These are phyloP conservation scores for Clarireedia monteithiana DNA, from an alignment of 2,329 filamentous ascomycete species.

Conservation along the genomic window DNA sequence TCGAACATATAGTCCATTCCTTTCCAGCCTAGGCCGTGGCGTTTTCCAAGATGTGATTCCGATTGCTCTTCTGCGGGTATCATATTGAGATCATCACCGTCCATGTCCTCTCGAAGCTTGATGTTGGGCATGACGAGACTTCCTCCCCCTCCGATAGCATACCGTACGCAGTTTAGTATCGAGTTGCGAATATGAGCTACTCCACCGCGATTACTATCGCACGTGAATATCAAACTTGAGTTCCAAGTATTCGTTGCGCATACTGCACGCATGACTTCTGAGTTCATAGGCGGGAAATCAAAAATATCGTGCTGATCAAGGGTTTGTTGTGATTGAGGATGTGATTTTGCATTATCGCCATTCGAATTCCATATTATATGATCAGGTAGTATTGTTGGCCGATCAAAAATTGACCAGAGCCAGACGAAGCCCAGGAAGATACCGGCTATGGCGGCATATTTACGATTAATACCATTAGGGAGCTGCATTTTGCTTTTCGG, in stretches of 20 bases:
- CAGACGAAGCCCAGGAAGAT: slow-evolving; percentile 14
- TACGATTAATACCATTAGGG: slow-evolving; percentile 12
- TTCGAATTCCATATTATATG: slow-evolving; percentile 10
- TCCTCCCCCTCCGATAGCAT: slow-evolving; percentile 33
- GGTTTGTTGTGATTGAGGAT: background rate
- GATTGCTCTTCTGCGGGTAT: slow-evolving; percentile 2
- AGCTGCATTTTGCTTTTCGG: background rate
- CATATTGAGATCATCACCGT: slow-evolving; percentile 20
- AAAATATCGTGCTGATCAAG: slow-evolving; percentile 21
- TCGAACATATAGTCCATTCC: slow-evolving; percentile 26
- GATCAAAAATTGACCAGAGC: slow-evolving; percentile 20
- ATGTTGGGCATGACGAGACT: slow-evolving; percentile 33
- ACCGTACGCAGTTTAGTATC: slow-evolving; percentile 35
- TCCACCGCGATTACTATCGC: slow-evolving; percentile 34
- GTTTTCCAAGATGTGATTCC: slow-evolving; percentile 11
- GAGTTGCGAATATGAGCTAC: slow-evolving; percentile 35
- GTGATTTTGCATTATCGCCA: background rate
- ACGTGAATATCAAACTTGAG: slow-evolving; percentile 32
- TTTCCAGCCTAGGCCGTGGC: slow-evolving; percentile 23
- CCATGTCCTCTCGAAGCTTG: slow-evolving; percentile 28
- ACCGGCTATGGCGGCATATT: slow-evolving; percentile 16
- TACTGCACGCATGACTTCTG: slow-evolving; percentile 28
- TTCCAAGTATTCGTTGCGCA: slow-evolving; percentile 31
- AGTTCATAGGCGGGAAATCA: slow-evolving; percentile 33
- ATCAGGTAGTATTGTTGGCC: slow-evolving; percentile 10